Evolutionary conservation across 768 basidiomycete genomes (phyloP).

Genomic region (Cyclocybe cylindracea): DNA sequence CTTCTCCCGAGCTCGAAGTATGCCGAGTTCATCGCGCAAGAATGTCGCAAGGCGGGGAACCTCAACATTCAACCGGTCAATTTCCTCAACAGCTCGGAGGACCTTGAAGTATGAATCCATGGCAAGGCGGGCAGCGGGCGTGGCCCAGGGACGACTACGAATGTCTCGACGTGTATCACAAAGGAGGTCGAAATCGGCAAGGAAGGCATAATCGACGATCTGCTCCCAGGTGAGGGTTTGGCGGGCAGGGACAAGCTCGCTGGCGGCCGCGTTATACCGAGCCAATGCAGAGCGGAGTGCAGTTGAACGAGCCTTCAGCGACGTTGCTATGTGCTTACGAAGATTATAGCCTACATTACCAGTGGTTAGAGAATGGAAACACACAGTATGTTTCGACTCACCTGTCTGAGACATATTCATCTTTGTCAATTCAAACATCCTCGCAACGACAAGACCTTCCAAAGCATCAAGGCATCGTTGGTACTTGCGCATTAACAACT

Average conservation of each 20-base stretch:
- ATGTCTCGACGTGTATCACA: conserved; percentile 23
- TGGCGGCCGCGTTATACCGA: too few species aligned
- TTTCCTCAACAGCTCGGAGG: conserved; percentile 12
- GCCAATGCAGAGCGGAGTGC: too few species aligned
- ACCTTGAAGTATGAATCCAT: conserved; percentile 23
- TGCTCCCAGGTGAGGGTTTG: conserved; percentile 5
- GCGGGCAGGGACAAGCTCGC: not conserved
- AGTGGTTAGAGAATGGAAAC: too few species aligned
- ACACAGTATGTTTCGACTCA: too few species aligned
- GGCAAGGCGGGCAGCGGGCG: conserved; percentile 9
- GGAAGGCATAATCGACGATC: conserved; percentile 10
- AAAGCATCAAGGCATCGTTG: conserved; percentile 10
- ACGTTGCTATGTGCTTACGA: too few species aligned
- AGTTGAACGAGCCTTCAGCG: too few species aligned
- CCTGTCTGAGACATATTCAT: too few species aligned
- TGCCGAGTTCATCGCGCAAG: conserved; percentile 14
- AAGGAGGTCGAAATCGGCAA: too few species aligned
- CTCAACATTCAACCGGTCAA: conserved; percentile 13
- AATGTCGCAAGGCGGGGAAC: conserved; percentile 6
- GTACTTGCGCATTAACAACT: conserved; percentile 1
- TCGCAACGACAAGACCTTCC: too few species aligned
- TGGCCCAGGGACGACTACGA: conserved; percentile 16
- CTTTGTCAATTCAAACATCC: too few species aligned
- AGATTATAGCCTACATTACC: too few species aligned
- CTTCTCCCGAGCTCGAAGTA: too few species aligned